A percentile compares a stretch with the other conserved stretches of the same genome.
Evolutionary conservation across 148 eudicot genomes (phyloP).

Genomic region (Rhododendron ferrugineum): DNA sequence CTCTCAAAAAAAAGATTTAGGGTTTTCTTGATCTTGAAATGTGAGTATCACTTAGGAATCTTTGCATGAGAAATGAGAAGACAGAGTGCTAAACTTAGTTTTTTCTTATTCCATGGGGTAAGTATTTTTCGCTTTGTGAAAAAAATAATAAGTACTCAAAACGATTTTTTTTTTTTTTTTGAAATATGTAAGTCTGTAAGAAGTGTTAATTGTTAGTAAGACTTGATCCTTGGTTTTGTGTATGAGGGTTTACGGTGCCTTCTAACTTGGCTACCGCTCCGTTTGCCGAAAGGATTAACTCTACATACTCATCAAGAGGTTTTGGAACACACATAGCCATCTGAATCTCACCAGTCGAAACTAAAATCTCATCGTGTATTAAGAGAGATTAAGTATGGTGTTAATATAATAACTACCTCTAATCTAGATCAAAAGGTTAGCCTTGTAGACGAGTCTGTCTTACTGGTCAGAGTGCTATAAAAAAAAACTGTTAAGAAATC

Average conservation of each 20-base stretch:
- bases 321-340: too few relatives aligned
- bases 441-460: neutral
- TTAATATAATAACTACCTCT: too few relatives aligned
- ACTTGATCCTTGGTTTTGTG: too few relatives aligned
- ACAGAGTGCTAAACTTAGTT: neutral
- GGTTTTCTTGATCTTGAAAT: conserved; percentile 5
- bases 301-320: too few relatives aligned
- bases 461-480: neutral
- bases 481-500: neutral
- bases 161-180: too few relatives aligned
- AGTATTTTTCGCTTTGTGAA: neutral
- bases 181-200: too few relatives aligned
- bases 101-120: neutral
- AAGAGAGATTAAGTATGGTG: too few relatives aligned
- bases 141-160: too few relatives aligned
- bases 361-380: neutral
- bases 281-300: too few relatives aligned
- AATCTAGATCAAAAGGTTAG: neutral
- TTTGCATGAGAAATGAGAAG: neutral
- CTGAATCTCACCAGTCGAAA: neutral
- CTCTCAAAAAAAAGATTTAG: neutral
- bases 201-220: too few relatives aligned
- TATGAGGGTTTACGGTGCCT: neutral
- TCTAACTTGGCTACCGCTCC: neutral
- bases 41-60: neutral